phyloP scores from a whole-genome alignment of 169 alveolate genomes.

The Cryptosporidium bovis region DNA sequence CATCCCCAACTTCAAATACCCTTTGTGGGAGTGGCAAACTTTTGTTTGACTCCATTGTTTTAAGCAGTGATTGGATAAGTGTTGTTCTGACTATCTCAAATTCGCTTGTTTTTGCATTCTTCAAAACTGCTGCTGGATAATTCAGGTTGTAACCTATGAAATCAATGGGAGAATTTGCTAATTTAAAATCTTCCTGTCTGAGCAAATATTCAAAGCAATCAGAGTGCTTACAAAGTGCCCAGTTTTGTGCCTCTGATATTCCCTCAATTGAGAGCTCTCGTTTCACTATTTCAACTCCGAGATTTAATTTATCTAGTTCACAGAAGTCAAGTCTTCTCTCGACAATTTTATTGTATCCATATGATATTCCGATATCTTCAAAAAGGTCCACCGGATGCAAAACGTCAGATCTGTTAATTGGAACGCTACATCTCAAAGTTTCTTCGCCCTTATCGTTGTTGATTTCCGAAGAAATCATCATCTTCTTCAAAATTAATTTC shows the following conservation, averaged over 20 bases:
- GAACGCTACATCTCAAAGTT: slow-evolving; percentile 82
- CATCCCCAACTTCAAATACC: slow-evolving; percentile 93
- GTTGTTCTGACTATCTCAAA: slow-evolving; percentile 92
- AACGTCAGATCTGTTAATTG: slow-evolving; percentile 93
- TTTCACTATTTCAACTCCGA: slow-evolving; percentile 34
- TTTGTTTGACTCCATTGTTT: slow-evolving; percentile 88
- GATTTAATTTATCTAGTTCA: slow-evolving; percentile 27
- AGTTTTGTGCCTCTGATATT: slow-evolving; percentile 48
- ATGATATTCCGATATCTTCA: slow-evolving; percentile 96
- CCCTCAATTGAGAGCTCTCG: slow-evolving; percentile 66
- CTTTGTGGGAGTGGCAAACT: slow-evolving; percentile 90
- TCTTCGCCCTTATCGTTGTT: slow-evolving; percentile 46
- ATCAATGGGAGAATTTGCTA: slow-evolving; percentile 65
- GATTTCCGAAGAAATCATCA: slow-evolving; percentile 81
- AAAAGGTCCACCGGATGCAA: slow-evolving; percentile 95
- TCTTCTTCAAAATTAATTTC: slow-evolving; percentile 73
- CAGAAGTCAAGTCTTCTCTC: slow-evolving; percentile 3
- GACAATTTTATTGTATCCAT: slow-evolving; percentile 89
- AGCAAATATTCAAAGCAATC: slow-evolving; percentile 60
- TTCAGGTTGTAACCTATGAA: slow-evolving; percentile 75
- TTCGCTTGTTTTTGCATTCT: slow-evolving; percentile 92
- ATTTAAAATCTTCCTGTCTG: slow-evolving; percentile 44
- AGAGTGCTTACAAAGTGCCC: slow-evolving; percentile 71
- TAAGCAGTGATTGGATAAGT: slow-evolving; percentile 92
- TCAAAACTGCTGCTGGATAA: slow-evolving; percentile 86